These are phyloP conservation scores for Wickerhamia fluorescens DNA, from an alignment of 805 yeast species.

Conservation along the genomic window DNA sequence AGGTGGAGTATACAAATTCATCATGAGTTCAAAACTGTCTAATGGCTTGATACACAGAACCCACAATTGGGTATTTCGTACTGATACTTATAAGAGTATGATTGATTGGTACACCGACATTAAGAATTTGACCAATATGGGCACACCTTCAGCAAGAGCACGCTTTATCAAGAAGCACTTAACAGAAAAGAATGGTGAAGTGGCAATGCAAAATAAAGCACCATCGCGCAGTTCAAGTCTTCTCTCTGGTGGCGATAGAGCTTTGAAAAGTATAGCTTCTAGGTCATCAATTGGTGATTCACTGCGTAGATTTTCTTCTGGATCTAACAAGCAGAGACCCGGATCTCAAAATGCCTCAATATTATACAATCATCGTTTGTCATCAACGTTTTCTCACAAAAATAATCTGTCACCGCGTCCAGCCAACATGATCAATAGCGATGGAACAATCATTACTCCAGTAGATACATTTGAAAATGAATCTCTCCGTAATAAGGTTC, in stretches of 20 bases:
- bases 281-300: too few relatives aligned
- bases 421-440: constrained; percentile 37
- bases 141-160: constrained; percentile 55
- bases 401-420: constrained; percentile 29
- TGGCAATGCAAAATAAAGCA: constrained; percentile 6
- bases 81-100: constrained; percentile 77
- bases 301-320: too few relatives aligned
- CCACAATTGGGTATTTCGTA: constrained; percentile 92
- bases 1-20: constrained; percentile 64
- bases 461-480: constrained; percentile 18
- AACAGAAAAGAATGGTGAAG: constrained; percentile 5
- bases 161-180: constrained; percentile 22
- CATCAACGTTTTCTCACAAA: constrained; percentile 32
- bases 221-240: constrained; percentile 15
- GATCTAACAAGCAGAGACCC: too few relatives aligned
- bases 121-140: constrained; percentile 54
- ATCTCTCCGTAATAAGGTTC: too few relatives aligned
- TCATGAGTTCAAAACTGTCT: constrained; percentile 62
- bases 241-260: too few relatives aligned
- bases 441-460: constrained; percentile 38
- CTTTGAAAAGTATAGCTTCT: too few relatives aligned
- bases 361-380: constrained; percentile 20
- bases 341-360: constrained; percentile 16
- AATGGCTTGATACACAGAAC: constrained; percentile 71
- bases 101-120: constrained; percentile 80